These are phyloP conservation scores for Mrakia gelida DNA, from an alignment of 768 basidiomycete genomes.

Conservation along the genomic window DNA sequence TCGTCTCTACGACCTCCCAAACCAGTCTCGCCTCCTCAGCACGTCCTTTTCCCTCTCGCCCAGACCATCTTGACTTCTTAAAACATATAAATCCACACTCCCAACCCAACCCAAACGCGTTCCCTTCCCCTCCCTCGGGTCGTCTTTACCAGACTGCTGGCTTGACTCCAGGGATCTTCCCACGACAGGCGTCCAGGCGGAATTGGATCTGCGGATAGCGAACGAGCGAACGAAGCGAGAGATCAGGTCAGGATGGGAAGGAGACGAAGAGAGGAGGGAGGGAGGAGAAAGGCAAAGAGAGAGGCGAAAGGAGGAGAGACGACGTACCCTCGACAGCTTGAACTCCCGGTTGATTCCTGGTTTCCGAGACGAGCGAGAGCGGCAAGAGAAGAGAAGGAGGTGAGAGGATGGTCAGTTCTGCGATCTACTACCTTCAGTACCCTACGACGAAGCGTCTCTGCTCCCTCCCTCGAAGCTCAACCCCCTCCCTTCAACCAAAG, in stretches of 20 bases:
- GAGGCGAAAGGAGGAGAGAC: not conserved
- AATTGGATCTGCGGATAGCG: constrained; percentile 97
- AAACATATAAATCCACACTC: not conserved
- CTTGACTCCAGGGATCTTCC: constrained; percentile 78
- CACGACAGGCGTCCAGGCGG: constrained; percentile 71
- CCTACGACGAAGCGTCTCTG: too few species aligned
- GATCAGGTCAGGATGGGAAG: too few species aligned
- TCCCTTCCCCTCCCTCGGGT: not conserved
- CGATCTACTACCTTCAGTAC: too few species aligned
- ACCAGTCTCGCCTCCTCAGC: too few species aligned
- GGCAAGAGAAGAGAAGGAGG: not conserved
- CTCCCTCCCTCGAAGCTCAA: not conserved
- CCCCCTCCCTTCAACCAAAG: not conserved
- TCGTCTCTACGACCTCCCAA: not conserved
- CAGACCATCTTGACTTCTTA: not conserved
- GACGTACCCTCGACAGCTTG: constrained; percentile 23
- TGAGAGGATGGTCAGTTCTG: not conserved
- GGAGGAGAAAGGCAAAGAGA: not conserved
- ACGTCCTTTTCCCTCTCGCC: too few species aligned
- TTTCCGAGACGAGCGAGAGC: not conserved
- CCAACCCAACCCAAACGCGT: too few species aligned
- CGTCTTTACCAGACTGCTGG: constrained; percentile 79
- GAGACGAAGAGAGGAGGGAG: not conserved
- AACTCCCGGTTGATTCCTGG: constrained; percentile 18
- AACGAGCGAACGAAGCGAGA: too few species aligned